Evolutionary conservation across 768 basidiomycete species (phyloP).

Genomic region (Clitopilus passeckerianus): DNA sequence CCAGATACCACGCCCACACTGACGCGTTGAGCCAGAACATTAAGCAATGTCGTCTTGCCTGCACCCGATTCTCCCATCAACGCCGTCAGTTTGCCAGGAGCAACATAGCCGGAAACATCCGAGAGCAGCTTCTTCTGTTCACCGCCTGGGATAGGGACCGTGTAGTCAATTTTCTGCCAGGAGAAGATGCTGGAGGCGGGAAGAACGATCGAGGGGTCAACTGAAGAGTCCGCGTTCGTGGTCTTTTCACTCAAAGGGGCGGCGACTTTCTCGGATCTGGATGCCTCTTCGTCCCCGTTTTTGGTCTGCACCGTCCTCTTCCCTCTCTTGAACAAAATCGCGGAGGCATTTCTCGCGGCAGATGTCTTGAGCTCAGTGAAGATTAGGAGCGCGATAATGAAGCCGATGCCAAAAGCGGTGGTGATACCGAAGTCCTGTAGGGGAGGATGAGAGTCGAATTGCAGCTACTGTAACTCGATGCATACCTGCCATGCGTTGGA

Average conservation of each 20-base stretch:
- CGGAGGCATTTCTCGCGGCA: conserved; percentile 27
- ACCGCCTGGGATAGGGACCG: conserved; percentile 42
- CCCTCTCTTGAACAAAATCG: conserved; percentile 65
- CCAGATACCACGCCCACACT: conserved; percentile 31
- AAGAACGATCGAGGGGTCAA: conserved; percentile 19
- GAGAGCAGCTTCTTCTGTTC: conserved; percentile 40
- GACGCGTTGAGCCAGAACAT: conserved; percentile 36
- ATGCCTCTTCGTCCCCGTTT: conserved; percentile 7
- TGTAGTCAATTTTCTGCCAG: conserved; percentile 60
- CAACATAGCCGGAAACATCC: conserved; percentile 59
- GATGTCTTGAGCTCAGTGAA: conserved; percentile 54
- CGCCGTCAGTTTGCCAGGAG: conserved; percentile 65
- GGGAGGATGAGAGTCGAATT: neutral
- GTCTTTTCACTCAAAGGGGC: conserved; percentile 8
- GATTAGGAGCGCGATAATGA: conserved; percentile 47
- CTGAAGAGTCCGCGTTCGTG: conserved; percentile 13
- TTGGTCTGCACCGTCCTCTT: conserved; percentile 17
- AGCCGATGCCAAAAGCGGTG: conserved; percentile 55
- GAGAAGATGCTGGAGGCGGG: conserved; percentile 47
- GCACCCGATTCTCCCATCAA: conserved; percentile 49
- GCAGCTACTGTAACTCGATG: neutral
- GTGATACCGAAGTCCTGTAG: conserved; percentile 66
- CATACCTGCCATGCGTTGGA: conserved; percentile 18
- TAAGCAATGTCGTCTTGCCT: conserved; percentile 38
- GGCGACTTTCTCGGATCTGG: neutral